phyloP scores from a whole-genome alignment of 208 protist genomes.

The Blechomonas ayalai region DNA sequence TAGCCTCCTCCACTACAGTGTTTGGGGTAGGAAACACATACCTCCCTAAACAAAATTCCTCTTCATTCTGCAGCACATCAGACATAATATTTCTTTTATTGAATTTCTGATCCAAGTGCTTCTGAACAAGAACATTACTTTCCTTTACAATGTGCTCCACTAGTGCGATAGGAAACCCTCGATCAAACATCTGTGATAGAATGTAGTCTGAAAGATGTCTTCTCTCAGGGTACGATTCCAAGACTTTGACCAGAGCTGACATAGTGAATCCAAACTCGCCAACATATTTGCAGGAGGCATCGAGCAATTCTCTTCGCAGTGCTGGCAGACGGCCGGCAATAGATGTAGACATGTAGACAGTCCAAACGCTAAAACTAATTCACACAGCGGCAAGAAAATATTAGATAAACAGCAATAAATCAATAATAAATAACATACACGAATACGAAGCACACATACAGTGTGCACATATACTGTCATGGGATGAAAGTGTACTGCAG shows the following conservation, averaged over 20 bases:
- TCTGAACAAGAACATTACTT: constrained; percentile 27
- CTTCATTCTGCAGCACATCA: constrained; percentile 36
- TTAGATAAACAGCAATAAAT: background rate
- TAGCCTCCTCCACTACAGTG: constrained; percentile 39
- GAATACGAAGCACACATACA: no score
- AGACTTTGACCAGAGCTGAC: constrained; percentile 11
- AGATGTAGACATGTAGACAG: no score
- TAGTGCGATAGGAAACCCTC: constrained; percentile 50
- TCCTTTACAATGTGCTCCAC: constrained; percentile 56
- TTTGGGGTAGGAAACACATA: constrained; percentile 27
- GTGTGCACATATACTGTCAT: no score
- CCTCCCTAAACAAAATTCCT: constrained; percentile 31
- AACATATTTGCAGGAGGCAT: constrained; percentile 27
- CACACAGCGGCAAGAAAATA: no score
- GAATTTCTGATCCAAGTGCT: constrained; percentile 35
- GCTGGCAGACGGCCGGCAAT: no score
- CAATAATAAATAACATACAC: constrained; percentile 4
- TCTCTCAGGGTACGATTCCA: constrained; percentile 11
- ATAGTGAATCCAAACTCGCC: constrained; percentile 35
- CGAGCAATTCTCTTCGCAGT: constrained; percentile 28
- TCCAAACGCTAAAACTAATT: no score
- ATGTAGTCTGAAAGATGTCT: constrained; percentile 7
- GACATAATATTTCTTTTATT: constrained; percentile 41
- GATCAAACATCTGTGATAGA: constrained; percentile 36
- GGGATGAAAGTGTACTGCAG: no score